These are phyloP conservation scores for Pontederia crassipes DNA, from an alignment of 176 grass and related monocot species.

Conservation along the genomic window DNA sequence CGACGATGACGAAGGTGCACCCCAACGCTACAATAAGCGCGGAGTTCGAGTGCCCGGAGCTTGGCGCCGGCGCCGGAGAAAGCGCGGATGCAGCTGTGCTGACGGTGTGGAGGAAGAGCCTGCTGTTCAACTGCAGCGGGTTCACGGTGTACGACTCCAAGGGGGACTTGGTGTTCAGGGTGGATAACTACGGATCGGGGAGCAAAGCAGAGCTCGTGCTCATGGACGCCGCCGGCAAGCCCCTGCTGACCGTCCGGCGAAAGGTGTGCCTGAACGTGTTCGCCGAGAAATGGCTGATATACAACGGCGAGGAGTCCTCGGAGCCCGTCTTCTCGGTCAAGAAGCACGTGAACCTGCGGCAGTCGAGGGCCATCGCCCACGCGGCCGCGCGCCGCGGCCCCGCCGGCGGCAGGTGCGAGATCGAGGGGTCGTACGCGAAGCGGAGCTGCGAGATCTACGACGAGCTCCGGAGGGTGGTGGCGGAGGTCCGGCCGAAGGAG, in stretches of 20 bases:
- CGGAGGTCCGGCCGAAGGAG: constrained; percentile 63
- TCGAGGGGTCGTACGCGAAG: constrained; percentile 67
- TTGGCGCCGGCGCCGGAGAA: not conserved
- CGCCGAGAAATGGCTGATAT: constrained; percentile 60
- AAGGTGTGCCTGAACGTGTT: constrained; percentile 32
- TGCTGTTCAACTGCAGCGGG: constrained; percentile 84
- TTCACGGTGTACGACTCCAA: constrained; percentile 82
- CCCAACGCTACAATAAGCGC: constrained; percentile 26
- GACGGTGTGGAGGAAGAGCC: constrained; percentile 93
- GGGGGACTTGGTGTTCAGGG: constrained; percentile 72
- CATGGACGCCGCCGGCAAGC: constrained; percentile 58
- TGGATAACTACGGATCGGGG: constrained; percentile 72
- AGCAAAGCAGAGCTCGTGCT: constrained; percentile 51
- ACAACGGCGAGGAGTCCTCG: constrained; percentile 34
- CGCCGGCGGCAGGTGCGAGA: constrained; percentile 22
- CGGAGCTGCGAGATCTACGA: constrained; percentile 77
- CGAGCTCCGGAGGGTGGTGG: constrained; percentile 28
- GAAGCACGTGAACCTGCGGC: constrained; percentile 22
- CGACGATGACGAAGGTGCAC: constrained; percentile 55
- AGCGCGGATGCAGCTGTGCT: constrained; percentile 13
- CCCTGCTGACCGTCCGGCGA: constrained; percentile 56
- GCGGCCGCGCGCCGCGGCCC: constrained; percentile 19
- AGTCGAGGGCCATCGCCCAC: constrained; percentile 32
- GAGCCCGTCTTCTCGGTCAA: constrained; percentile 47
- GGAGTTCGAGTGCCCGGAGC: not conserved